Conservation (phyloP, 805 yeast genomes). For the Yarrowia sp. region DNA sequence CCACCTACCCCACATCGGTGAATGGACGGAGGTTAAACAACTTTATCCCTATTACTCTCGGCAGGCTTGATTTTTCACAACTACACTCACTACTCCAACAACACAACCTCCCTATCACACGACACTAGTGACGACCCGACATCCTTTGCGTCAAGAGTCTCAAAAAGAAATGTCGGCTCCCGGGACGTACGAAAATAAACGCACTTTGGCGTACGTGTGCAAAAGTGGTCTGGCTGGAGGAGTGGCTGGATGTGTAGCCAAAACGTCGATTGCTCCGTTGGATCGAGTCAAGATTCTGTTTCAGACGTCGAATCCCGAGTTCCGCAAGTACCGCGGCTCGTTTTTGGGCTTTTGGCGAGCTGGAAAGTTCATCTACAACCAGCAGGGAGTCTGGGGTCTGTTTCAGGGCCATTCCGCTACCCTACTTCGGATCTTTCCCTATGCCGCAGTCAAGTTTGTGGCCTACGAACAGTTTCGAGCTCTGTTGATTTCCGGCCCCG, state of each 20-base stretch:
- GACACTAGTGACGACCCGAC: not conserved
- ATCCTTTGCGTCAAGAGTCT: no score
- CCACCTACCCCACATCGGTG: slow-evolving; percentile 23
- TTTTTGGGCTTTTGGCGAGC: slow-evolving; percentile 74
- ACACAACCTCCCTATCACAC: not conserved
- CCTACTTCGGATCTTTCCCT: slow-evolving; percentile 84
- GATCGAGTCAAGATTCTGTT: slow-evolving; percentile 93
- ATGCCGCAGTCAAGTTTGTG: slow-evolving; percentile 94
- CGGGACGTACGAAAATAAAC: slow-evolving; percentile 46
- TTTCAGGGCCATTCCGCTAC: slow-evolving; percentile 97
- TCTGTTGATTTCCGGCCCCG: slow-evolving; percentile 67
- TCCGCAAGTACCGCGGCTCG: slow-evolving; percentile 73
- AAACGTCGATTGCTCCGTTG: slow-evolving; percentile 89
- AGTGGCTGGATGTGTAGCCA: slow-evolving; percentile 92
- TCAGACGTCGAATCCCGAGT: slow-evolving; percentile 92
- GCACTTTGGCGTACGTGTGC: slow-evolving; percentile 70
- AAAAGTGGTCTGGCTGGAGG: slow-evolving; percentile 94
- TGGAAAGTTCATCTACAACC: slow-evolving; percentile 56
- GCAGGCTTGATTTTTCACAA: not conserved
- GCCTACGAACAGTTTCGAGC: slow-evolving; percentile 91
- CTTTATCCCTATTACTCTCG: slow-evolving; percentile 6
- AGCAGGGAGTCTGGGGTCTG: slow-evolving; percentile 75
- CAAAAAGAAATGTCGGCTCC: slow-evolving; percentile 3
- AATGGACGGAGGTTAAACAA: slow-evolving; percentile 12
- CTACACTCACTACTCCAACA: not conserved